Evolutionary conservation across 2,329 filamentous ascomycete species (phyloP).

Genomic region (Penicillium sp.): DNA sequence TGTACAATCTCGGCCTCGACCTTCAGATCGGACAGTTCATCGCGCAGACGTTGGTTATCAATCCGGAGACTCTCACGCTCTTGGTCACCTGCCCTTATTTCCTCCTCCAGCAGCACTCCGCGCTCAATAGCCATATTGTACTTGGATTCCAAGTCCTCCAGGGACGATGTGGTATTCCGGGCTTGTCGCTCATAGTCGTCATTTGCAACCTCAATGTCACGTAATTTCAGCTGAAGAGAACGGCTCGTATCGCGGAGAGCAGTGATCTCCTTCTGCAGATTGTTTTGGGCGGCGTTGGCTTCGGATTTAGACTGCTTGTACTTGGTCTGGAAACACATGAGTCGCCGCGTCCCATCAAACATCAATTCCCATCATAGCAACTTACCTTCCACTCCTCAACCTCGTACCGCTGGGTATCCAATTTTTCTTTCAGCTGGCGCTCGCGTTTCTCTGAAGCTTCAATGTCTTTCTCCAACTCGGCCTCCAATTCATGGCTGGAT

Average conservation of each 20-base stretch:
- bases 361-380: neutral
- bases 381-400: slow-evolving; percentile 97
- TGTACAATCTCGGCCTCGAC: slow-evolving; percentile 93
- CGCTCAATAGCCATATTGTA: slow-evolving; percentile 94
- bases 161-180: slow-evolving; percentile 88
- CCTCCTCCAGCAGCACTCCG: slow-evolving; percentile 89
- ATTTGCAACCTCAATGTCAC: slow-evolving; percentile 96
- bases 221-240: slow-evolving; percentile 75
- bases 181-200: slow-evolving; percentile 98
- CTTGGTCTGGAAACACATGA: slow-evolving; percentile 65
- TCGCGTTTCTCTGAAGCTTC: slow-evolving; percentile 94
- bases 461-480: slow-evolving; percentile 92
- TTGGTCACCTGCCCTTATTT: slow-evolving; percentile 86
- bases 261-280: slow-evolving; percentile 93
- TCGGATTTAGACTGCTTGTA: slow-evolving; percentile 94
- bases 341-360: neutral
- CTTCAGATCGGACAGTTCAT: slow-evolving; percentile 89
- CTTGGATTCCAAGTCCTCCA: slow-evolving; percentile 96
- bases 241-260: slow-evolving; percentile 81
- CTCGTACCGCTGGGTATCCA: slow-evolving; percentile 80
- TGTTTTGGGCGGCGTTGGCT: slow-evolving; percentile 78
- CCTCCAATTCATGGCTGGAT: slow-evolving; percentile 90
- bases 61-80: slow-evolving; percentile 88
- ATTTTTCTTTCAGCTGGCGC: slow-evolving; percentile 79
- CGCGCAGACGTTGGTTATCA: slow-evolving; percentile 82